Conservation (phyloP, 768 basidiomycete genomes). For the Boletus barrowsii region DNA sequence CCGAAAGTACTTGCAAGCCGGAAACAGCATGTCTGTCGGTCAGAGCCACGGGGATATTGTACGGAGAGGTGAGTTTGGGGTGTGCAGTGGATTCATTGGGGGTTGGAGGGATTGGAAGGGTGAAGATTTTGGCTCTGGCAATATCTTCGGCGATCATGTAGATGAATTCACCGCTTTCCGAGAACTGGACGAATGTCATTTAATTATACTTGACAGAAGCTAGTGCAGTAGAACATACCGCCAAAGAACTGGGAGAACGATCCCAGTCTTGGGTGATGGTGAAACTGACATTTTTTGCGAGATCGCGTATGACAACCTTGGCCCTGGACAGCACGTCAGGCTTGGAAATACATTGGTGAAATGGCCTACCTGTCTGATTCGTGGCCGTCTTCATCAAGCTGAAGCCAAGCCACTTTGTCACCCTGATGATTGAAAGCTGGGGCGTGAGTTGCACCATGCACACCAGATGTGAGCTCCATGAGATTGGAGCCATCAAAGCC, state of each 20-base stretch:
- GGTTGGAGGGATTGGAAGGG: conserved; percentile 62
- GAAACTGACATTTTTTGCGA: conserved; percentile 61
- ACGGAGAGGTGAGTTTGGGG: conserved; percentile 41
- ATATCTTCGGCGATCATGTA: conserved; percentile 77
- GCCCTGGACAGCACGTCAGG: conserved; percentile 40
- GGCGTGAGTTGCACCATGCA: conserved; percentile 78
- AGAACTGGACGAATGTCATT: conserved; percentile 51
- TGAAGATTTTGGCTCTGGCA: conserved; percentile 73
- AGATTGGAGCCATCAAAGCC: conserved; percentile 53
- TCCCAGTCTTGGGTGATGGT: conserved; percentile 86
- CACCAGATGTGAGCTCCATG: conserved; percentile 74
- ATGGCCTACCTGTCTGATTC: conserved; percentile 71
- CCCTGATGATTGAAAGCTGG: conserved; percentile 68
- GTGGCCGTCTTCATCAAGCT: conserved; percentile 84
- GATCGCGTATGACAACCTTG: conserved; percentile 77
- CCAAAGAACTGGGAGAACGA: conserved; percentile 50
- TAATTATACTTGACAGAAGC: background rate
- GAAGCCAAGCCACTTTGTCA: conserved; percentile 80
- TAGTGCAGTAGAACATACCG: conserved; percentile 3
- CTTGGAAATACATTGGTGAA: background rate
- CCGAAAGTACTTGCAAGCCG: conserved; percentile 58
- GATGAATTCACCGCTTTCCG: conserved; percentile 61
- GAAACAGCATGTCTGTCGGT: conserved; percentile 57
- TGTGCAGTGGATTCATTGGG: conserved; percentile 53
- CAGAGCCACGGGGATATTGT: conserved; percentile 53